Evolutionary conservation across 805 yeast species (phyloP).

Genomic region (Hanseniaspora clermontiae): DNA sequence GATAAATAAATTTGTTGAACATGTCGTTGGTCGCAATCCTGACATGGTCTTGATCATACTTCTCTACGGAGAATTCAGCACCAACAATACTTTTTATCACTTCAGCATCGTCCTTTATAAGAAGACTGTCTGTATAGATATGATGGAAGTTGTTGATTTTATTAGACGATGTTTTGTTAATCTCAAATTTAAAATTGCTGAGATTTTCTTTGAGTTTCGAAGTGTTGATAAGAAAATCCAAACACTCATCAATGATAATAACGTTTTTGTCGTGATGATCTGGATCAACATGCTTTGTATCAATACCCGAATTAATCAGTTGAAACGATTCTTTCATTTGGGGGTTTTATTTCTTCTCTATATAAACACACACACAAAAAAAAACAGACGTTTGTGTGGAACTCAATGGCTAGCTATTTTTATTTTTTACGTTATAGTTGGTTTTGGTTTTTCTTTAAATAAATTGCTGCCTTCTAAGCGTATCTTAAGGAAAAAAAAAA

Average conservation of each 20-base stretch:
- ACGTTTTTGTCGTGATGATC: neutral
- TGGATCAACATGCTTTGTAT: neutral
- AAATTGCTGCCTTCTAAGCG: neutral
- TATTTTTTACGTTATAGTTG: no score
- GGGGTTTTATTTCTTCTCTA: no score
- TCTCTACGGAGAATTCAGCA: neutral
- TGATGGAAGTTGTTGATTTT: neutral
- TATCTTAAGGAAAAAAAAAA: neutral
- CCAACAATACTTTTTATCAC: constrained; percentile 2
- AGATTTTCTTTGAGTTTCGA: neutral
- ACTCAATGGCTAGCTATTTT: no score
- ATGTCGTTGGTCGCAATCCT: constrained; percentile 1
- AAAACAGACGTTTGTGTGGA: no score
- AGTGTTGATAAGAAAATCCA: neutral
- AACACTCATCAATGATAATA: constrained; percentile 1
- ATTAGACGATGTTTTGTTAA: neutral
- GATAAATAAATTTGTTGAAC: constrained; percentile 7
- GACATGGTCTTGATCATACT: neutral
- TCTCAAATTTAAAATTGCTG: neutral
- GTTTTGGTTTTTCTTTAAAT: neutral
- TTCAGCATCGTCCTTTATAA: neutral
- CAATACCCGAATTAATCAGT: neutral
- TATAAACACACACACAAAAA: no score
- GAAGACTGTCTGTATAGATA: constrained; percentile 4
- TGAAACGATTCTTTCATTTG: neutral